Evolutionary conservation across 495 filamentous ascomycete species (phyloP).

Genomic region (Tuber magnatum): DNA sequence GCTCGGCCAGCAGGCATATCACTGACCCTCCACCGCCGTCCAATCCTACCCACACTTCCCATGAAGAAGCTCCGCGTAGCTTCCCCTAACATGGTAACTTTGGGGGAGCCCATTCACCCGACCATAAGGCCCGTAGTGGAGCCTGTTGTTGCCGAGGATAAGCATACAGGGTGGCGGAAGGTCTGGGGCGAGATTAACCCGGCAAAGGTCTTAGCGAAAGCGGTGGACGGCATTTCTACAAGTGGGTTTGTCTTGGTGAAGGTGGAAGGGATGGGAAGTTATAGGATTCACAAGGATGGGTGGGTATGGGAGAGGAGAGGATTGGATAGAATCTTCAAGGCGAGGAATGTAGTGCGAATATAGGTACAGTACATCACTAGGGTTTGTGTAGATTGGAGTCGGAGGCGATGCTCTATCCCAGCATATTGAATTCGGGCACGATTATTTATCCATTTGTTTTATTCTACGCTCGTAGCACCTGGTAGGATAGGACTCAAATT

Average conservation of each 20-base stretch:
- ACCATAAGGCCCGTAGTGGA: background rate
- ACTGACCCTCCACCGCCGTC: constrained; percentile 29
- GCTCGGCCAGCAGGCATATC: constrained; percentile 12
- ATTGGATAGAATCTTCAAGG: constrained; percentile 33
- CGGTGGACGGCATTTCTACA: constrained; percentile 3
- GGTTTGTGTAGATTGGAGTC: constrained; percentile 6
- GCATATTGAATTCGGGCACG: background rate
- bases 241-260: constrained; percentile 26
- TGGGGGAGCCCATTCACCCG: constrained; percentile 22
- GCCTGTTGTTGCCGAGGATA: constrained; percentile 8
- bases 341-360: background rate
- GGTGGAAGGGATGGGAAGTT: constrained; percentile 25
- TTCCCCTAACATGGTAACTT: constrained; percentile 20
- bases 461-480: background rate
- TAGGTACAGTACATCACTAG: background rate
- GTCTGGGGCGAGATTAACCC: constrained; percentile 20
- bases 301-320: constrained; percentile 40
- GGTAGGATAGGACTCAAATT: background rate
- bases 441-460: background rate
- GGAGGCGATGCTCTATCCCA: background rate
- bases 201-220: background rate
- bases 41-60: constrained; percentile 29
- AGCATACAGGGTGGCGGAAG: constrained; percentile 8
- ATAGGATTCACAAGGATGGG: constrained; percentile 32
- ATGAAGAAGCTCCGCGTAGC: constrained; percentile 24